Evolutionary conservation across 2,329 filamentous ascomycete genomes (phyloP).

Genomic region (Arthrobotrys megalospora): DNA sequence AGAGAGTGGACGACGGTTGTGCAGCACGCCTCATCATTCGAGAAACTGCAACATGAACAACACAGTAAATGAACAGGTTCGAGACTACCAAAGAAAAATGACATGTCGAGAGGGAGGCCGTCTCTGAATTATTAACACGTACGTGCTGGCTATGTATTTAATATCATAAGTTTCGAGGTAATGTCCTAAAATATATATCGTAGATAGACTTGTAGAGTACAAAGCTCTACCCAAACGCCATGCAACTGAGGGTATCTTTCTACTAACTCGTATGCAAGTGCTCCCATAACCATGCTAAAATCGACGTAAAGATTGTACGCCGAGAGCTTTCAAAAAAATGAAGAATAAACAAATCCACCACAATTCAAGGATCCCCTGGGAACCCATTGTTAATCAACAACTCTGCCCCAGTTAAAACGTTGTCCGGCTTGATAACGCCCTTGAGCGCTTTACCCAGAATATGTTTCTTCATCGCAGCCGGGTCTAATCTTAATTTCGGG

Average conservation of each 20-base stretch:
- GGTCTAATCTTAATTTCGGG: conserved; percentile 55
- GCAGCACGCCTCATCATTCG: no score
- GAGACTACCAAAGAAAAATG: no score
- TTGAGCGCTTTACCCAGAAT: conserved; percentile 40
- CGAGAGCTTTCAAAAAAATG: neutral
- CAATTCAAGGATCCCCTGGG: conserved; percentile 19
- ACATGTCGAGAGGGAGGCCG: no score
- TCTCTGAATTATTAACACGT: no score
- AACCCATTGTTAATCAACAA: conserved; percentile 39
- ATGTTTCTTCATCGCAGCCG: conserved; percentile 61
- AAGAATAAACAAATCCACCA: neutral
- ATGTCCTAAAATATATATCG: no score
- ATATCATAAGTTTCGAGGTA: no score
- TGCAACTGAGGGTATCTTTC: neutral
- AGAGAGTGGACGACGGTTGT: no score
- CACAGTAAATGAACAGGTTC: neutral
- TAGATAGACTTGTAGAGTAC: no score
- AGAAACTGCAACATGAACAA: conserved; percentile 1
- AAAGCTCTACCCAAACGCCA: neutral
- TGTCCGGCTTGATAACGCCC: conserved; percentile 25
- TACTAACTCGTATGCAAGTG: neutral
- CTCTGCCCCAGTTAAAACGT: conserved; percentile 17
- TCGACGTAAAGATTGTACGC: neutral
- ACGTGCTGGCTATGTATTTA: no score
- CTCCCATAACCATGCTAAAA: neutral